Conservation (phyloP, 495 filamentous ascomycete species). For the Paragyromitra xinjiangensis region DNA sequence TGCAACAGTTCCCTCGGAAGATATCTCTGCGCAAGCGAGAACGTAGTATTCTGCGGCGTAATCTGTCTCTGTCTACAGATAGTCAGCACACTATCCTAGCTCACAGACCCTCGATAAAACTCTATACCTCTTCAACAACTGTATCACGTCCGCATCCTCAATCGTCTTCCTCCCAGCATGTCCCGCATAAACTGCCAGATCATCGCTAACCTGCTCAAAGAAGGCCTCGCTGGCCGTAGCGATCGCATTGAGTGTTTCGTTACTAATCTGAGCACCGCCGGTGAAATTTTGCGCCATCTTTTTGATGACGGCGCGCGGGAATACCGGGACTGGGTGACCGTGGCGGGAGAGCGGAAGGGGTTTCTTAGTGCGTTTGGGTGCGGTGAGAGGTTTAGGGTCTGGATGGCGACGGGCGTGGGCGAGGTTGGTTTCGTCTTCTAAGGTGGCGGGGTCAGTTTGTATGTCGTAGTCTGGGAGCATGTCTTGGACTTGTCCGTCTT, state of each 20-base stretch:
- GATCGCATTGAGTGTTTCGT: constrained; percentile 76
- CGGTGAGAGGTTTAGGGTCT: constrained; percentile 5
- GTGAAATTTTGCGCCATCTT: constrained; percentile 77
- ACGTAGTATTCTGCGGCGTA: constrained; percentile 74
- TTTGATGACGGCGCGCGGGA: constrained; percentile 75
- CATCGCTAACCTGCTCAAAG: constrained; percentile 83
- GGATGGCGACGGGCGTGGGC: constrained; percentile 11
- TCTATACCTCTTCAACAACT: constrained; percentile 78
- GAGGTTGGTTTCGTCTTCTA: neutral
- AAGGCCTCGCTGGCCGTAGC: constrained; percentile 85
- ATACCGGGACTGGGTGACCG: constrained; percentile 76
- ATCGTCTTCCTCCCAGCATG: constrained; percentile 86
- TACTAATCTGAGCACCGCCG: constrained; percentile 69
- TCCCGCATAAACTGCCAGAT: constrained; percentile 78
- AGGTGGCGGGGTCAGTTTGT: neutral
- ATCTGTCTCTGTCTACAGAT: constrained; percentile 77
- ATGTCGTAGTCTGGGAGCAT: neutral
- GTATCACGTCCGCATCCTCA: constrained; percentile 81
- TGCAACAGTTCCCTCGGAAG: constrained; percentile 84
- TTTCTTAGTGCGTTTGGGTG: constrained; percentile 62
- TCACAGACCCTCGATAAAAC: neutral
- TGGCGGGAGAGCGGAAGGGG: constrained; percentile 72
- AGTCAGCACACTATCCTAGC: neutral
- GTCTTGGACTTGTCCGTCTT: neutral
- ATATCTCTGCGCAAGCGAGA: constrained; percentile 82